Percentiles rank a stretch among this genome's conserved stretches.
Evolutionary conservation across 257 asterid species (phyloP).

Genomic region (Fraxinus quadrangulata): DNA sequence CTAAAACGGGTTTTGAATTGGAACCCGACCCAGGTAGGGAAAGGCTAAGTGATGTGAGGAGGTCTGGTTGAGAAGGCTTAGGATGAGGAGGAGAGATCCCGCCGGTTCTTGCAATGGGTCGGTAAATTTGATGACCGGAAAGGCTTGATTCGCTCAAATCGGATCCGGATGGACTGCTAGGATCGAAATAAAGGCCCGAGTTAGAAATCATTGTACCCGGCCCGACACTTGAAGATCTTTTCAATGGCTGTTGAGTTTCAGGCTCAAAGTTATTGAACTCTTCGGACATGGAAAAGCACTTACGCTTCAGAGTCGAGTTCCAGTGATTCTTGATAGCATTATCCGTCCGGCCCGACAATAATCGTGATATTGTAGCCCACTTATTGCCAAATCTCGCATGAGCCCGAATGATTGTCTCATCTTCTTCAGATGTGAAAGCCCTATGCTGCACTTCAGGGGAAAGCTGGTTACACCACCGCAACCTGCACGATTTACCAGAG

Average conservation of each 20-base stretch:
- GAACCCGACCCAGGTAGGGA: constrained; percentile 59
- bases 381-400: constrained; percentile 72
- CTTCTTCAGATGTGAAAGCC: constrained; percentile 67
- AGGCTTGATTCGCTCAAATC: constrained; percentile 60
- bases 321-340: constrained; percentile 84
- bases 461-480: constrained; percentile 88
- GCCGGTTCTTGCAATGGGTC: constrained; percentile 58
- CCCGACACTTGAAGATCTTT: constrained; percentile 72
- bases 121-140: constrained; percentile 51
- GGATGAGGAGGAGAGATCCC: constrained; percentile 50
- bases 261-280: constrained; percentile 62
- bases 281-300: constrained; percentile 68
- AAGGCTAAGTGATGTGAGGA: constrained; percentile 55
- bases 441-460: constrained; percentile 86
- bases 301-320: constrained; percentile 85
- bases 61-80: constrained; percentile 39
- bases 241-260: constrained; percentile 54
- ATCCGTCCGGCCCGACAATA: constrained; percentile 73
- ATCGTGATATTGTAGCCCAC: constrained; percentile 79
- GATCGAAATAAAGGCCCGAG: constrained; percentile 47
- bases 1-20: constrained; percentile 4
- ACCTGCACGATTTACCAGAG: constrained; percentile 77
- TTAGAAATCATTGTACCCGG: constrained; percentile 42
- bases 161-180: constrained; percentile 70
- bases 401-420: constrained; percentile 66